These are phyloP conservation scores for Clathrus columnatus DNA, from an alignment of 768 basidiomycete species.

Conservation along the genomic window DNA sequence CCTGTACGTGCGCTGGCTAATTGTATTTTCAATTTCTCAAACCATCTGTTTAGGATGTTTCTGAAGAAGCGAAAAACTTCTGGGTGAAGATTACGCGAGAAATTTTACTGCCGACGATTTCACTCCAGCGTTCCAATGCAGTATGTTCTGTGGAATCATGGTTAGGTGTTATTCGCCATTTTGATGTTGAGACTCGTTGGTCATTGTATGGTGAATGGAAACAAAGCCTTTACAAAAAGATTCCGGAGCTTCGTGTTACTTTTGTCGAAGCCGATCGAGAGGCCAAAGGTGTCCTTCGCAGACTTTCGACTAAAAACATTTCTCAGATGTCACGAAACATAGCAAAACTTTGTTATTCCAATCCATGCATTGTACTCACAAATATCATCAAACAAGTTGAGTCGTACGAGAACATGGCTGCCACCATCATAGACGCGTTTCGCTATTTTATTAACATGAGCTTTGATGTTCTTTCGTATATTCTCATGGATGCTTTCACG, in stretches of 20 bases:
- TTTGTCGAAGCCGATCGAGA: slow-evolving; percentile 79
- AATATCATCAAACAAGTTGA: slow-evolving; percentile 90
- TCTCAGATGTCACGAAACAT: slow-evolving; percentile 80
- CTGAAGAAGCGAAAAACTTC: slow-evolving; percentile 26
- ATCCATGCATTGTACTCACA: slow-evolving; percentile 85
- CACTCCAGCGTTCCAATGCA: slow-evolving; percentile 77
- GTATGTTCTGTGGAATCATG: slow-evolving; percentile 89
- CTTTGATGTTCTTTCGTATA: slow-evolving; percentile 86
- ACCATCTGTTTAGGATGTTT: not conserved
- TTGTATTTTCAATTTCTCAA: not conserved
- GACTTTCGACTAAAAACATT: slow-evolving; percentile 76
- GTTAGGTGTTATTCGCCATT: slow-evolving; percentile 68
- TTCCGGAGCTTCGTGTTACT: slow-evolving; percentile 74
- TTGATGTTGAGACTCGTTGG: slow-evolving; percentile 77
- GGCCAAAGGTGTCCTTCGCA: slow-evolving; percentile 80
- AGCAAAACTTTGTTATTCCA: slow-evolving; percentile 89
- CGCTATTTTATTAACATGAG: slow-evolving; percentile 88
- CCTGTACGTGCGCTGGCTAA: slow-evolving; percentile 32
- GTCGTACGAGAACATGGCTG: slow-evolving; percentile 90
- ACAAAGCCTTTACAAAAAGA: slow-evolving; percentile 54
- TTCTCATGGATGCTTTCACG: slow-evolving; percentile 79
- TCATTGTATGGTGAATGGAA: slow-evolving; percentile 95
- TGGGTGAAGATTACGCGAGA: slow-evolving; percentile 78
- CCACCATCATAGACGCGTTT: slow-evolving; percentile 81
- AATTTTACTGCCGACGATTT: slow-evolving; percentile 79